These are phyloP conservation scores for Xylaria bambusicola DNA, from an alignment of 495 filamentous ascomycete species.

Conservation along the genomic window DNA sequence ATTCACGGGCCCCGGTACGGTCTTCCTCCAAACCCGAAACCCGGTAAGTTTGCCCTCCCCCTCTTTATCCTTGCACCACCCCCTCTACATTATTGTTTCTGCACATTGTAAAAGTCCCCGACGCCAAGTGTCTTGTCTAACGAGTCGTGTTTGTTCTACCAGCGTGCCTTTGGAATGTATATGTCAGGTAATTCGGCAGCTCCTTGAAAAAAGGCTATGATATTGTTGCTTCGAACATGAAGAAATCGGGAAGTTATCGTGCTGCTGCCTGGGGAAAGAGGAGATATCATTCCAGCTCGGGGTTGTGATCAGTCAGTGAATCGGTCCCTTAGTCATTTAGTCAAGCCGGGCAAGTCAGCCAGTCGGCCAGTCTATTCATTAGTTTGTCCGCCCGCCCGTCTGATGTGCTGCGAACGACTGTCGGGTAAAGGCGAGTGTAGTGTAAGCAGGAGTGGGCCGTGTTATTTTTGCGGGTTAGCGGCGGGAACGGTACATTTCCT, in stretches of 20 bases:
- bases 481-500: slow-evolving; percentile 1
- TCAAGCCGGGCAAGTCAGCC: too few relatives aligned
- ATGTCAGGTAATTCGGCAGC: slow-evolving; percentile 46
- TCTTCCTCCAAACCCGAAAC: slow-evolving; percentile 94
- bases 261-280: too few relatives aligned
- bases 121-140: slow-evolving; percentile 16
- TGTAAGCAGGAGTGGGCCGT: slow-evolving; percentile 7
- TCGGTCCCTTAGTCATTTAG: too few relatives aligned
- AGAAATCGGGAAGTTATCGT: neutral
- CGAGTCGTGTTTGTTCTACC: neutral
- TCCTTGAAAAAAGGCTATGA: slow-evolving; percentile 18
- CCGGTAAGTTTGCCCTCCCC: slow-evolving; percentile 48
- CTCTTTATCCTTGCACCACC: neutral
- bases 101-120: neutral
- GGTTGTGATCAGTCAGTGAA: too few relatives aligned
- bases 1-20: slow-evolving; percentile 87
- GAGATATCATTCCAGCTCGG: too few relatives aligned
- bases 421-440: too few relatives aligned
- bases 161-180: slow-evolving; percentile 49
- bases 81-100: neutral
- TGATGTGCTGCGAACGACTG: too few relatives aligned
- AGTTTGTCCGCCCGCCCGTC: too few relatives aligned
- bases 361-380: too few relatives aligned
- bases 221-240: neutral
- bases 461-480: slow-evolving; percentile 2